phyloP scores from a whole-genome alignment of 331 rosid species.

The Prunus yedoensis region DNA sequence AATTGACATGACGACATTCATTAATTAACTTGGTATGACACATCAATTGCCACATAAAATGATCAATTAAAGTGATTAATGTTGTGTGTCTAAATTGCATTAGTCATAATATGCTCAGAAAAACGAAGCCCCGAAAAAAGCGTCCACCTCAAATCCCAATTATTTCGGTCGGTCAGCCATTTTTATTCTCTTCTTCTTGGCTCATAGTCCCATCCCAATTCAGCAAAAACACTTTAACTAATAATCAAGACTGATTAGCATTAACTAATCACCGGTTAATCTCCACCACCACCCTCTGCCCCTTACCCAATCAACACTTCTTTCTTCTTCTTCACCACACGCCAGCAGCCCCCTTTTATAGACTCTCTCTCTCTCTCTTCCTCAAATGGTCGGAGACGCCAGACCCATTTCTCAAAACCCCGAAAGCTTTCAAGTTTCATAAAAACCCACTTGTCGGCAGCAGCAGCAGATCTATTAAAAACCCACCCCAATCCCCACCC shows the following conservation, averaged over 20 bases:
- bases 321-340: background rate
- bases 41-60: no score
- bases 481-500: slow-evolving; percentile 7
- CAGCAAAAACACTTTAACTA: background rate
- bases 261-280: background rate
- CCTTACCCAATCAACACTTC: background rate
- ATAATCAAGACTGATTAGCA: background rate
- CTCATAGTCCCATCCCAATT: background rate
- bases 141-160: slow-evolving; percentile 9
- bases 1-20: no score
- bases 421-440: background rate
- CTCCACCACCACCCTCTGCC: background rate
- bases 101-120: background rate
- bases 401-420: background rate
- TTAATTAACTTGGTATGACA: no score
- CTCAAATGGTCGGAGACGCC: background rate
- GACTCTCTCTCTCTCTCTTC: background rate
- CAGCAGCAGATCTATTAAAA: background rate
- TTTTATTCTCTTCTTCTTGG: background rate
- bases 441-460: slow-evolving; percentile 8
- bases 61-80: no score
- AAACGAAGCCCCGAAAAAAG: background rate
- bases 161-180: background rate
- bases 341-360: background rate
- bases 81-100: no score